phyloP scores from a whole-genome alignment of 257 asterid genomes.

The Solanum sitiens region DNA sequence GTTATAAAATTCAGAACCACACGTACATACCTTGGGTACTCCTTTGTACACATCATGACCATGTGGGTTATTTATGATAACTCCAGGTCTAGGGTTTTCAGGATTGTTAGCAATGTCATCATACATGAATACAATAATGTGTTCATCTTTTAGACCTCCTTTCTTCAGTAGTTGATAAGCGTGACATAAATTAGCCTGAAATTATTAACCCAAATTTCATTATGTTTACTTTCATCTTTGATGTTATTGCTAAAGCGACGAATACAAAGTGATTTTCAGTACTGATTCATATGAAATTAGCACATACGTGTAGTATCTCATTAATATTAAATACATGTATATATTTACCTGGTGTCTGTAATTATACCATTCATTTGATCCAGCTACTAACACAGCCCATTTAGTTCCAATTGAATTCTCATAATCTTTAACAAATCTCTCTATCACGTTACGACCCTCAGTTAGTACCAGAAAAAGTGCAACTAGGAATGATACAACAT shows the following conservation, averaged over 20 bases:
- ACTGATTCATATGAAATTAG: neutral
- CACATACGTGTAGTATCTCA: neutral
- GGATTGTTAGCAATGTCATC: slow-evolving; percentile 65
- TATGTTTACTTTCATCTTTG: neutral
- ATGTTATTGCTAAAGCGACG: neutral
- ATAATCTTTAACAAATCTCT: slow-evolving; percentile 15
- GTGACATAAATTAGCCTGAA: slow-evolving; percentile 80
- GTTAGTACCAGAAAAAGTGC: slow-evolving; percentile 34
- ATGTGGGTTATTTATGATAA: slow-evolving; percentile 68
- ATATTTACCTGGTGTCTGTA: slow-evolving; percentile 83
- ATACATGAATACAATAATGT: slow-evolving; percentile 74
- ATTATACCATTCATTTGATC: slow-evolving; percentile 76
- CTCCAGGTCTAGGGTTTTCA: slow-evolving; percentile 80
- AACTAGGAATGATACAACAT: slow-evolving; percentile 20
- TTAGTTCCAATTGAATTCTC: slow-evolving; percentile 57
- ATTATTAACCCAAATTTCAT: neutral
- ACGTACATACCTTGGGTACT: slow-evolving; percentile 45
- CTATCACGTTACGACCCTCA: slow-evolving; percentile 32
- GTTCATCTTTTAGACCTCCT: slow-evolving; percentile 87
- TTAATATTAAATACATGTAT: neutral
- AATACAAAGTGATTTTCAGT: neutral
- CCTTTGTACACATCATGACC: slow-evolving; percentile 77
- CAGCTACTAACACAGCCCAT: slow-evolving; percentile 90
- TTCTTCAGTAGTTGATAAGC: slow-evolving; percentile 71
- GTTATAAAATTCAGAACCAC: neutral